phyloP scores from a whole-genome alignment of 495 filamentous ascomycete species.

The Hypomontagnella monticulosa region DNA sequence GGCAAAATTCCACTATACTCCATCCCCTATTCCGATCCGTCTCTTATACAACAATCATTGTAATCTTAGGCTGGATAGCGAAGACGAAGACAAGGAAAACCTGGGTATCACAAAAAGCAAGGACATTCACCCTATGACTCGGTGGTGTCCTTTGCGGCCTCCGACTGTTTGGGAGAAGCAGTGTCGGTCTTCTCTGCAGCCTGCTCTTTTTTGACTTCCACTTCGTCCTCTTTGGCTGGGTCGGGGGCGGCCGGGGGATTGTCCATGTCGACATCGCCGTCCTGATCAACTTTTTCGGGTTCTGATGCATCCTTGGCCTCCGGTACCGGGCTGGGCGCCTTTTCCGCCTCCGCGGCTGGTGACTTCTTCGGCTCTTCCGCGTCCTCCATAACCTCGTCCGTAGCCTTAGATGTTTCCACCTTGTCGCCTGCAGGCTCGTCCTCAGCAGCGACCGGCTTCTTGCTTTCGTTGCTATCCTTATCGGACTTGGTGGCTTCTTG shows the following conservation, averaged over 20 bases:
- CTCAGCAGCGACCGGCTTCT: constrained; percentile 27
- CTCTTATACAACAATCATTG: no score
- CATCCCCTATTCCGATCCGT: not conserved
- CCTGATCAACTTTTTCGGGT: constrained; percentile 31
- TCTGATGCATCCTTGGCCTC: constrained; percentile 16
- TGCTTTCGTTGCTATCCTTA: constrained; percentile 36
- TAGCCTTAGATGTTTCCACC: constrained; percentile 32
- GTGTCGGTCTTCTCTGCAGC: constrained; percentile 5
- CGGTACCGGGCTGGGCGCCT: constrained; percentile 12
- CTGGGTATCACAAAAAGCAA: constrained; percentile 1
- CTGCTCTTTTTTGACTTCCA: constrained; percentile 29
- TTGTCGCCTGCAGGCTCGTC: constrained; percentile 14
- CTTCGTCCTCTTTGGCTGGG: constrained; percentile 12
- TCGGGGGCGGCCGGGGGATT: constrained; percentile 14
- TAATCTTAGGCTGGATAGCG: no score
- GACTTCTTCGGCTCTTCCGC: constrained; percentile 22
- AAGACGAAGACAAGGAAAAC: not conserved
- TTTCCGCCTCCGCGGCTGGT: constrained; percentile 27
- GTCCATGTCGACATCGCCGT: constrained; percentile 47
- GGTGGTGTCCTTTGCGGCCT: not conserved
- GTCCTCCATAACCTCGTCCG: constrained; percentile 50
- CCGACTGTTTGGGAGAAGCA: constrained; percentile 1
- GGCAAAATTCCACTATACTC: not conserved
- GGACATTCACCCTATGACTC: no score
- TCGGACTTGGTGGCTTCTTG: constrained; percentile 29